Base-by-base conservation (phyloP, 2,329 filamentous ascomycete genomes). In the Talaromyces sp. region DNA sequence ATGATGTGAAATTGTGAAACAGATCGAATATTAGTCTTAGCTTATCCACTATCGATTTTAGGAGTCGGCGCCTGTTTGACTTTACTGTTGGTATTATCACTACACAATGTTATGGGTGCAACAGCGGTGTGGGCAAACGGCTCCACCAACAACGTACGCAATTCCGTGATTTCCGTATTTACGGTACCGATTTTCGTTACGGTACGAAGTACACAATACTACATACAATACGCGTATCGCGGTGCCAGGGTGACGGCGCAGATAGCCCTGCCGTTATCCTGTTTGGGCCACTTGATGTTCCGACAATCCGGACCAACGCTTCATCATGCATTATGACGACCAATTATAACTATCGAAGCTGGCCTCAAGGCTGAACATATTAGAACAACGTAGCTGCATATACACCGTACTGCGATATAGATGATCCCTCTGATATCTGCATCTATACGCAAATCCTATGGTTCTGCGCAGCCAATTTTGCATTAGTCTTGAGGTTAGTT, bases 271-370 rank as follows among this genome's bases (percentile, higher is more conserved):
- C 35, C 56, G n/a, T 43, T 59, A 27, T 45, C 56, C 56, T 59
- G 39, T 59, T 59, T 59, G 39, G 56, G 25, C 39, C 11, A 43
- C 33, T 43, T 19, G 45, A 13, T 31, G 27, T 52, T 62, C 60
- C 60, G 60, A 62, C 47, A 62, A 47, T 54, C 49, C 60, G 60
- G 60, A 52, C 60, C 60, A 52, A 62, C 45, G 56, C n/a, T 59
- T 43, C 31, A 6, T 39, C 56, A 59, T 59, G 56, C 56, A 59
- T 17, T 41, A 33, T 31, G 25, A 59, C 25, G 56, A 31, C 56
- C 56, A 59, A 59, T 59, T 15, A 59, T 45, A 15, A 19, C 22
- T 27, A 19, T 45, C n/a, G 33, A 56, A 56, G 37, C 3, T 9
- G 6, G 39, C 17, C n/a, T 54, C 50, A 37, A 37, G 50, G 31